Percentiles rank a stretch among this genome's conserved stretches.
Evolutionary conservation across 2,329 filamentous ascomycete genomes (phyloP).

Genomic region (Cladosporium sphaerospermum): DNA sequence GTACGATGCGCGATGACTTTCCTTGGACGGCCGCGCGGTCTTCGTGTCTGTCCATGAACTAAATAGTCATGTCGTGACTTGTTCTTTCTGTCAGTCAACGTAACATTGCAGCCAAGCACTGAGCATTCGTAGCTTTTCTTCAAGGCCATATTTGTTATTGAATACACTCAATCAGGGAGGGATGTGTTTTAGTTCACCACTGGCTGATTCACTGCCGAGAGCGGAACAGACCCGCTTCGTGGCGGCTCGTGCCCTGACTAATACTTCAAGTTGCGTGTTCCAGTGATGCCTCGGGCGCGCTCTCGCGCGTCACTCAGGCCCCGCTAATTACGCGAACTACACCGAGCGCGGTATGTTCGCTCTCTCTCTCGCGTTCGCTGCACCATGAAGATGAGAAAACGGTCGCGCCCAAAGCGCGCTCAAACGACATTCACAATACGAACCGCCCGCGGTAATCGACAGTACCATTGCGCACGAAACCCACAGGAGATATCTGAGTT

Average conservation of each 20-base stretch:
- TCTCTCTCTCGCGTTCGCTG: not conserved
- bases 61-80: not conserved
- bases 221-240: slow-evolving; percentile 5
- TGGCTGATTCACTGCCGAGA: slow-evolving; percentile 1
- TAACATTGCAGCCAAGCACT: not conserved
- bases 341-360: not conserved
- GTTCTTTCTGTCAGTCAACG: not conserved
- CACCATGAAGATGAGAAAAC: slow-evolving; percentile 2
- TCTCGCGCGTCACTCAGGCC: not conserved
- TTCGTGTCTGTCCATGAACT: slow-evolving; percentile 1
- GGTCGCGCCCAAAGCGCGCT: not conserved
- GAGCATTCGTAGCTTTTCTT: not conserved
- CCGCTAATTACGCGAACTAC: not conserved
- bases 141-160: not conserved
- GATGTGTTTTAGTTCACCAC: not conserved
- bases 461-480: slow-evolving; percentile 3
- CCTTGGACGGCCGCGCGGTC: slow-evolving; percentile 1
- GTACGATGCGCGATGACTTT: not conserved
- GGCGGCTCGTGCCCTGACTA: not conserved
- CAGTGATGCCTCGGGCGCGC: not conserved
- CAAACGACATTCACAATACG: slow-evolving; percentile 4
- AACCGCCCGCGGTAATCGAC: slow-evolving; percentile 2
- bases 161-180: not conserved
- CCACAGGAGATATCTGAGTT: slow-evolving; percentile 1
- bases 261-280: slow-evolving; percentile 1